Base-by-base conservation (phyloP, 345 rosid species). In the Bretschneidera sinensis region DNA sequence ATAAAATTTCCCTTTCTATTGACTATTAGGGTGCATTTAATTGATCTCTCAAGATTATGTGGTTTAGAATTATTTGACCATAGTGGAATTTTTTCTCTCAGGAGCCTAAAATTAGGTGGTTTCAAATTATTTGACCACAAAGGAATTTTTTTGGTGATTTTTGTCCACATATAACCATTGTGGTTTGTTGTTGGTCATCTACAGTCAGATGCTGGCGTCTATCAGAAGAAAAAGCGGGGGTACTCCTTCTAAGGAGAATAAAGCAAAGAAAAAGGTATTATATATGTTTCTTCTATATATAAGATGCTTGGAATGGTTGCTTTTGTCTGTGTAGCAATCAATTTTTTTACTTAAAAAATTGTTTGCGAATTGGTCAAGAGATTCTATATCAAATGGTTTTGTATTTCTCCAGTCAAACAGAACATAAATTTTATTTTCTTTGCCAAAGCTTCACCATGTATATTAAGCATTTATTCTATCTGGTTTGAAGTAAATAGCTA, bases 241-340 rank as follows among this genome's bases (percentile, higher is more conserved):
- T 62, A 71, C 67, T 25, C 70, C 18, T 23, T 74, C 86, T 6
- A 63, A 80, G 63, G 76, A 82, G 55, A 76, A 65, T 45, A 92
- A 84, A 69, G 83, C 71, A 35, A 82, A 75, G 83, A 84, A 81
- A 76, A 87, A 75, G 91, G 94, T 92, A 63, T 43, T 43, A 0
- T 8, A 8, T 3, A 28, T 28, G 3, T 39, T 5, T 39, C 53
- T 25, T 48, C 19, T 61, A 24, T 35, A 47, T 60, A 20, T 51
- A 54, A 33, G 48, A 13, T 18, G 48, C 43, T 17, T 5, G 15
- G 16, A 39, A 4, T n/a, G 54, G 2, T 59, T 50, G 25, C 23
- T 51, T 18, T 35, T 51, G 39, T 39, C 43, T 69, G 45, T 24
- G 45, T 39, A 39, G 45, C 45, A 35, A 6, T 57, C 17, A 25